Conservation (phyloP, 768 basidiomycete genomes). For the Lentinus tigrinus region DNA sequence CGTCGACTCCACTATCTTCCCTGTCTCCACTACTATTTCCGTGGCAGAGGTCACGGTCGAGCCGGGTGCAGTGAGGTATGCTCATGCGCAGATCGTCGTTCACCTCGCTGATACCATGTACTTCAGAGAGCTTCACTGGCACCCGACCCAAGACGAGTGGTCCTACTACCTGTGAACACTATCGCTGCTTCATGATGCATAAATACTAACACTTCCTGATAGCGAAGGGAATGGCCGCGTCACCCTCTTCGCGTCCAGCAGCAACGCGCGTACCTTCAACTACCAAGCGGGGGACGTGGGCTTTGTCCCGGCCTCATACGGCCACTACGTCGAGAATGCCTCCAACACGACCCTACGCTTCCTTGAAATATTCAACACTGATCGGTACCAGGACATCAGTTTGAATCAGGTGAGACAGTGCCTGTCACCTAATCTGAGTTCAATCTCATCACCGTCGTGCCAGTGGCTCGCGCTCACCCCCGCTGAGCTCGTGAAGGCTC, state of each 20-base stretch:
- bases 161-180: slow-evolving; percentile 28
- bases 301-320: slow-evolving; percentile 19
- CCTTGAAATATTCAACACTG: slow-evolving; percentile 54
- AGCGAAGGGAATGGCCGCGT: slow-evolving; percentile 43
- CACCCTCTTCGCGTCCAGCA: slow-evolving; percentile 39
- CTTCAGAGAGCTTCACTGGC: slow-evolving; percentile 37
- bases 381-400: slow-evolving; percentile 54
- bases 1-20: slow-evolving; percentile 55
- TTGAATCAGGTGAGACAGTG: slow-evolving; percentile 33
- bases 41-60: slow-evolving; percentile 58
- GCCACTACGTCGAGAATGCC: slow-evolving; percentile 67
- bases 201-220: background rate
- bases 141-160: slow-evolving; percentile 51
- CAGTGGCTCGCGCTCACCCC: slow-evolving; percentile 64
- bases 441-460: background rate
- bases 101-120: background rate
- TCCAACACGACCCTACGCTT: slow-evolving; percentile 57
- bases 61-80: slow-evolving; percentile 51
- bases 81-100: slow-evolving; percentile 36
- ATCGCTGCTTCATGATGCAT: background rate
- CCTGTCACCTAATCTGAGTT: background rate
- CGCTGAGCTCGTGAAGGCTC: slow-evolving; percentile 56
- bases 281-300: slow-evolving; percentile 33
- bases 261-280: slow-evolving; percentile 43
- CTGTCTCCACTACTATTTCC: slow-evolving; percentile 49